Percentiles rank a stretch among this genome's conserved stretches.
These are phyloP conservation scores for Marsdenia floribunda DNA, from an alignment of 257 asterid genomes.

Conservation along the genomic window DNA sequence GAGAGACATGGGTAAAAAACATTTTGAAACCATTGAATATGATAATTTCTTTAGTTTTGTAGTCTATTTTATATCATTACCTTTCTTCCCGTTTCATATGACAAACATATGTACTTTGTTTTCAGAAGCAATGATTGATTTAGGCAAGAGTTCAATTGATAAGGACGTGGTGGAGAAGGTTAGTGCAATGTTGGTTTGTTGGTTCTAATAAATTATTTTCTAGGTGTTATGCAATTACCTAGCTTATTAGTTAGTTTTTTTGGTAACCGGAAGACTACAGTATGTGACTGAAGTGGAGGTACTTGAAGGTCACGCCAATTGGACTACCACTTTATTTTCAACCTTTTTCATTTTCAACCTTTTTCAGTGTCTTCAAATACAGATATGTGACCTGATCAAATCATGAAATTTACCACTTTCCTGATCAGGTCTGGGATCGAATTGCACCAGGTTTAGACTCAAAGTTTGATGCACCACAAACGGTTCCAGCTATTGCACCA, in stretches of 20 bases:
- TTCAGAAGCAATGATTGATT: slow-evolving; percentile 73
- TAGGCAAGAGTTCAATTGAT: slow-evolving; percentile 54
- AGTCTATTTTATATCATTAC: background rate
- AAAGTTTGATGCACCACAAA: slow-evolving; percentile 63
- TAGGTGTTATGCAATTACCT: background rate
- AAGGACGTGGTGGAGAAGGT: slow-evolving; percentile 87
- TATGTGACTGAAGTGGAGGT: no score
- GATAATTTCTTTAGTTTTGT: background rate
- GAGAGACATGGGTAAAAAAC: slow-evolving; percentile 17
- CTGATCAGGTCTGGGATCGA: slow-evolving; percentile 77
- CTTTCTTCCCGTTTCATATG: background rate
- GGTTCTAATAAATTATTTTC: background rate
- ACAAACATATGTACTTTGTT: slow-evolving; percentile 9
- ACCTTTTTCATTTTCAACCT: no score
- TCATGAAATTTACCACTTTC: background rate
- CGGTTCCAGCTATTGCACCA: slow-evolving; percentile 61
- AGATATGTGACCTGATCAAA: background rate
- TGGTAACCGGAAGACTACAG: no score
- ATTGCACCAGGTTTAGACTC: slow-evolving; percentile 87
- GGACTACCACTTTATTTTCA: no score
- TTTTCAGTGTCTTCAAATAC: no score
- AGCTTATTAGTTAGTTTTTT: no score
- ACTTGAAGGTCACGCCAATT: no score
- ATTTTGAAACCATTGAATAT: no score
- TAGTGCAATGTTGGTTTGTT: slow-evolving; percentile 13